Evolutionary conservation across 1,139 yeast genomes (phyloP).

Genomic region (Yamadazyma sp.): DNA sequence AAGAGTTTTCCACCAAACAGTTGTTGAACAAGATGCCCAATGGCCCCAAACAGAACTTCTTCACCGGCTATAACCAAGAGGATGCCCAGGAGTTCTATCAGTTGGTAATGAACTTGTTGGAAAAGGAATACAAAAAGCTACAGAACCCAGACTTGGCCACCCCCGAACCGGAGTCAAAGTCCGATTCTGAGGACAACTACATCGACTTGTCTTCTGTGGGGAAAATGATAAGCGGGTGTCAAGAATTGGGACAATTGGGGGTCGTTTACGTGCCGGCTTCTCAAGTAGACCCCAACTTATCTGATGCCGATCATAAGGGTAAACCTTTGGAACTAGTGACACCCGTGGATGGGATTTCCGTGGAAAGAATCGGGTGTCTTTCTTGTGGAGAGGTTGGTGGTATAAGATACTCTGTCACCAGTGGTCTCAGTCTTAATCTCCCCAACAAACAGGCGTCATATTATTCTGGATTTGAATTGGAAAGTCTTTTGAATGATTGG

Average conservation of each 20-base stretch:
- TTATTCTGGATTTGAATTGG: conserved; percentile 45
- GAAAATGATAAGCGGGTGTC: conserved; percentile 44
- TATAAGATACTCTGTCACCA: conserved; percentile 73
- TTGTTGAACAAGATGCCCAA: conserved; percentile 72
- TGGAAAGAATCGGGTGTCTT: conserved; percentile 85
- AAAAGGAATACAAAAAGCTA: conserved; percentile 52
- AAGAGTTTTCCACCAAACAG: conserved; percentile 66
- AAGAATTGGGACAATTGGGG: conserved; percentile 56
- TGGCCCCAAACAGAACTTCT: conserved; percentile 74
- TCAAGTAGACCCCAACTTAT: conserved; percentile 69
- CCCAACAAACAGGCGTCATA: conserved; percentile 34
- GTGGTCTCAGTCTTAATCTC: conserved; percentile 78
- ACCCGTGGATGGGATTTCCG: conserved; percentile 87
- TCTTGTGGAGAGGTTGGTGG: conserved; percentile 94
- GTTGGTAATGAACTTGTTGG: conserved; percentile 69
- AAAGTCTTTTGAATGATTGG: conserved; percentile 69
- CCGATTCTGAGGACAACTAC: conserved; percentile 16
- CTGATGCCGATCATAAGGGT: conserved; percentile 37
- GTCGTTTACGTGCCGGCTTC: conserved; percentile 67
- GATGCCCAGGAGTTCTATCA: conserved; percentile 96
- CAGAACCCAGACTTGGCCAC: conserved; percentile 10
- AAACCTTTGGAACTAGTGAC: conserved; percentile 64
- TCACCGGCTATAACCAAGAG: conserved; percentile 84
- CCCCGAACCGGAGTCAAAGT: conserved; percentile 23
- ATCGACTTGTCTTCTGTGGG: conserved; percentile 23